Base-by-base conservation (phyloP, 2,329 filamentous ascomycete genomes). In the Fusarium equiseti region DNA sequence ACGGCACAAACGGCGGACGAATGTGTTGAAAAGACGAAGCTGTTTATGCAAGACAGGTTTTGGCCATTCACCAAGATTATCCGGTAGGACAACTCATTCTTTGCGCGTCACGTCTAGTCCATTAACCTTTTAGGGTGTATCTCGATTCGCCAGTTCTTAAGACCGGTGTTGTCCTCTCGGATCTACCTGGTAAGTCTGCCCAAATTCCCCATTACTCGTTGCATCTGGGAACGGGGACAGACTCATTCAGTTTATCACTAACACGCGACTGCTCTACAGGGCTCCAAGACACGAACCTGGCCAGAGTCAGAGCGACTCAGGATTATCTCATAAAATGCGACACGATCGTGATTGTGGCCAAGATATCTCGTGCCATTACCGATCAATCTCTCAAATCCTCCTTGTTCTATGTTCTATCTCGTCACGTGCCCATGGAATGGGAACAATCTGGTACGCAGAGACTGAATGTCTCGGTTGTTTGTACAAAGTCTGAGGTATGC, bases 41-140 rank as follows among this genome's bases (percentile, higher is more conserved):
- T 73, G 2, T 80, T 80, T 46, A 80, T 77, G 75, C 48, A 75
- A 43, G 75, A 79, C 56, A 72, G 67, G 20, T 74, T 77, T 43
- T 81, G 78, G 79, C 79, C 79, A 8, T 80, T 81, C 29, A 80
- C 78, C 0, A 80, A 80, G 62, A 74, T 79, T 10, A 79, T 80
- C 18, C 76, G 76, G 79, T 78, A 71, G 57, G 71, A 7, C 1
- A 24, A 2, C 4, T 6, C 24, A 11, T 7, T 29, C 7, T 13
- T 13, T 5, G 3, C 13, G 15, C 1, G 1, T 6, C 4, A 10
- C 6, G 8, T 3, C 46, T n/a, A 46, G 35, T 53, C 5, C 2
- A 24, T 5, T 12, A 8, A 29, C 12, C 8, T 10, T 49, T 9
- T 27, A 79, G 79, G 2, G 66, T 80, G 3, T 79, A 78, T 68